Percentiles rank a stretch among this genome's conserved stretches.
Conservation (phyloP, 768 basidiomycete species). For the Hygrocybe punicea region DNA sequence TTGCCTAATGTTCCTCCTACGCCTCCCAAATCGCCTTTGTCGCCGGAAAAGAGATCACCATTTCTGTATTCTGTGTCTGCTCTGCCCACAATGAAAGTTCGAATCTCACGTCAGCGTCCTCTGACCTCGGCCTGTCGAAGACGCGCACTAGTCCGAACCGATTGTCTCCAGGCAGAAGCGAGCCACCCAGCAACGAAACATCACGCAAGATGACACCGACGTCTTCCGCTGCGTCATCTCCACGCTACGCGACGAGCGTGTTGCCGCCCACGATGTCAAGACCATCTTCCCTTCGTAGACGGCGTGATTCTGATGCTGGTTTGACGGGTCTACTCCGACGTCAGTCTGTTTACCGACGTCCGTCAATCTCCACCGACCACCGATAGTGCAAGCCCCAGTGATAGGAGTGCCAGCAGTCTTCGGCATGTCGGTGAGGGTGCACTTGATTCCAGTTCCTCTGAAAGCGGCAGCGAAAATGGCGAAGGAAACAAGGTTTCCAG, state of each 20-base stretch:
- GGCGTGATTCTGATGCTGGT: conserved; percentile 35
- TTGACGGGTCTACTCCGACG: conserved; percentile 33
- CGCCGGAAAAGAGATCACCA: conserved; percentile 7
- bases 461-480: conserved; percentile 35
- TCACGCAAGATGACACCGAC: conserved; percentile 53
- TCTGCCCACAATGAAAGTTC: conserved; percentile 29
- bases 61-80: conserved; percentile 39
- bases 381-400: conserved; percentile 36
- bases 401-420: conserved; percentile 41
- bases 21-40: conserved; percentile 23
- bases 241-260: conserved; percentile 39
- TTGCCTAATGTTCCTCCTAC: conserved; percentile 35
- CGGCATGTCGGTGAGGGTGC: conserved; percentile 75
- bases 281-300: conserved; percentile 34
- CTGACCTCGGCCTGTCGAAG: neutral
- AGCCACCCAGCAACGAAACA: conserved; percentile 23
- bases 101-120: neutral
- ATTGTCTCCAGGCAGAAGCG: neutral
- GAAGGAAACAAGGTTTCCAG: conserved; percentile 32
- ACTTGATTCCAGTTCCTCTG: conserved; percentile 69
- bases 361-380: conserved; percentile 46
- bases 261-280: conserved; percentile 49
- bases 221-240: conserved; percentile 59
- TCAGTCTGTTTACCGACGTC: conserved; percentile 42
- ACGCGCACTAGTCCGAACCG: conserved; percentile 2